Evolutionary conservation across 2,329 filamentous ascomycete genomes (phyloP).

Genomic region (Cytospora leucostoma): DNA sequence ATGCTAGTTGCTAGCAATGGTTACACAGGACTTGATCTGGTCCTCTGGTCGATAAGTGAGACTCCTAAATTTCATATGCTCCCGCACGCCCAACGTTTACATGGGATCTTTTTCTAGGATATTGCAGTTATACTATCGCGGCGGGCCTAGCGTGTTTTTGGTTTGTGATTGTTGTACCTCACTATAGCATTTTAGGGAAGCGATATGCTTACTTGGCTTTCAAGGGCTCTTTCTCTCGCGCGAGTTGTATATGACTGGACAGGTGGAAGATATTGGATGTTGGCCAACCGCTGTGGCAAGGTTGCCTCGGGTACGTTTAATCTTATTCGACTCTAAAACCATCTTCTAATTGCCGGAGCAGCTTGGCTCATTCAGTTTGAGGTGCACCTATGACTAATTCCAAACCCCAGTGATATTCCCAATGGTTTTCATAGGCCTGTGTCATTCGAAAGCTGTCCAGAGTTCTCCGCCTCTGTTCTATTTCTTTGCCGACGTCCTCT

Average conservation of each 20-base stretch:
- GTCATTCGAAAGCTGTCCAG: slow-evolving; percentile 7
- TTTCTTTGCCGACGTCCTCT: slow-evolving; percentile 6
- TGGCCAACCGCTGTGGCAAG: slow-evolving; percentile 8
- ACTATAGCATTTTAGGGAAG: not conserved
- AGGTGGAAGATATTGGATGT: not conserved
- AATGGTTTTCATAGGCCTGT: slow-evolving; percentile 5
- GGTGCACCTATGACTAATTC: not conserved
- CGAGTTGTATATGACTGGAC: slow-evolving; percentile 12
- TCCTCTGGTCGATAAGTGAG: slow-evolving; percentile 17
- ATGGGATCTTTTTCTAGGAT: not conserved
- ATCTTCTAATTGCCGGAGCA: not conserved
- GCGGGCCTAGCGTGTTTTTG: slow-evolving; percentile 14
- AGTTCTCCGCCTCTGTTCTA: slow-evolving; percentile 3
- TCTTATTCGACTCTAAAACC: not conserved
- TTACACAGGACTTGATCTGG: slow-evolving; percentile 8
- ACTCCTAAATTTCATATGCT: not conserved
- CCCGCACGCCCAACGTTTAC: not conserved
- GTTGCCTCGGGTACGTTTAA: slow-evolving; percentile 3
- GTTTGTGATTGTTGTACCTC: not conserved
- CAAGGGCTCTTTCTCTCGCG: slow-evolving; percentile 10
- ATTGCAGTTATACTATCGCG: slow-evolving; percentile 11
- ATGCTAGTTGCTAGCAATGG: slow-evolving; percentile 11
- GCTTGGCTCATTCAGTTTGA: not conserved
- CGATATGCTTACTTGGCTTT: not conserved
- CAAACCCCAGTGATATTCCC: slow-evolving; percentile 1